Evolutionary conservation across 2,329 filamentous ascomycete genomes (phyloP).

Genomic region (Xylaria sp.): DNA sequence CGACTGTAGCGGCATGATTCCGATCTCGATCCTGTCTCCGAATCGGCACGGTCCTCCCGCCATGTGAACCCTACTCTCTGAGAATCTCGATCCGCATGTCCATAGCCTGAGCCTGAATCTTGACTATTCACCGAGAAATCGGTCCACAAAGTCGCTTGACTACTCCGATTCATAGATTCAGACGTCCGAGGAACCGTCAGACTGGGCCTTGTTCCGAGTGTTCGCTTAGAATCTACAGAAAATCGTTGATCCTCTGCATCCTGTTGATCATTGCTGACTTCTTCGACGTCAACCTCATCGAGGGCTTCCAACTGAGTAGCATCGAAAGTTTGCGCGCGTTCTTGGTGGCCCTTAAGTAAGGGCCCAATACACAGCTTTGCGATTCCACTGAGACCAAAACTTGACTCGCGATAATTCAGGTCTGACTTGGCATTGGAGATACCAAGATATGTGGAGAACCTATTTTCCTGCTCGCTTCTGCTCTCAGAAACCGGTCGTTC

Average conservation of each 20-base stretch:
- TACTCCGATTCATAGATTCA: constrained; percentile 42
- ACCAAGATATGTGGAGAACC: constrained; percentile 4
- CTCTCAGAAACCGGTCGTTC: constrained; percentile 11
- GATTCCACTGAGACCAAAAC: constrained; percentile 28
- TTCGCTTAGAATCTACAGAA: constrained; percentile 29
- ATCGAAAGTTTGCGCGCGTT: constrained; percentile 17
- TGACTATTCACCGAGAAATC: constrained; percentile 53
- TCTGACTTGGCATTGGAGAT: constrained; percentile 12
- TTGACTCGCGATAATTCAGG: constrained; percentile 23
- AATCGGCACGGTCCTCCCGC: constrained; percentile 27
- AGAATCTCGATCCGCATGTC: constrained; percentile 23
- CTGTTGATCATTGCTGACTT: constrained; percentile 14
- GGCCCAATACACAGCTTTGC: constrained; percentile 32
- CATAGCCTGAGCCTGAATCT: constrained; percentile 36
- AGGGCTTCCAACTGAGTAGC: constrained; percentile 12
- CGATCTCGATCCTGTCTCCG: constrained; percentile 28
- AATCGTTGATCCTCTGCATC: constrained; percentile 25
- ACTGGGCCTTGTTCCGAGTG: constrained; percentile 39
- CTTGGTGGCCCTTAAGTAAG: constrained; percentile 24
- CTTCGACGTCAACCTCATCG: constrained; percentile 16
- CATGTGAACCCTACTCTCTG: constrained; percentile 24
- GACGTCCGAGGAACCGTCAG: constrained; percentile 44
- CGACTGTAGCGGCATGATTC: constrained; percentile 29
- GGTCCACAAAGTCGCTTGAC: constrained; percentile 56
- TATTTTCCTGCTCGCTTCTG: constrained; percentile 12